phyloP scores from a whole-genome alignment of 352 stramenopile species.

The Phytophthora cactorum region DNA sequence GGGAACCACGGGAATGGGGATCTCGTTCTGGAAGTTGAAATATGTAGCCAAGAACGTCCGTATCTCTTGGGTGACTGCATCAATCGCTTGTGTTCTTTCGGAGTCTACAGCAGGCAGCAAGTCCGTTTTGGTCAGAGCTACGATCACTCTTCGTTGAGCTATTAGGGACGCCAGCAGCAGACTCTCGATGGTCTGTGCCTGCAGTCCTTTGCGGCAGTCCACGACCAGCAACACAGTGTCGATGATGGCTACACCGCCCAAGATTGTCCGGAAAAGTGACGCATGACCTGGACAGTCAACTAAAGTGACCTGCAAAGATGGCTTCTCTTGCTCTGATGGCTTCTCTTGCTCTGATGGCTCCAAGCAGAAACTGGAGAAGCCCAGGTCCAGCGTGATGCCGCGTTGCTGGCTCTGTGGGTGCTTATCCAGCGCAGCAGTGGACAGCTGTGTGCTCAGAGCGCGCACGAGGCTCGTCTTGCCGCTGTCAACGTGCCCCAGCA shows the following conservation, averaged over 20 bases:
- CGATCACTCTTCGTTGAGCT: slow-evolving; percentile 89
- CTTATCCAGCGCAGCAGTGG: slow-evolving; percentile 98
- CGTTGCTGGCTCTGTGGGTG: slow-evolving; percentile 95
- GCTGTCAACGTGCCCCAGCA: slow-evolving; percentile 98
- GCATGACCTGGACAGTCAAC: slow-evolving; percentile 97
- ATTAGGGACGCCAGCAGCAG: slow-evolving; percentile 96
- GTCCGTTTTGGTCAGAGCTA: slow-evolving; percentile 98
- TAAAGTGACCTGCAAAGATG: slow-evolving; percentile 93
- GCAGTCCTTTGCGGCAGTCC: slow-evolving; percentile 96
- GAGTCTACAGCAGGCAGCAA: slow-evolving; percentile 65
- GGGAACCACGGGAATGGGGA: slow-evolving; percentile 75
- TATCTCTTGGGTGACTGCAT: slow-evolving; percentile 76
- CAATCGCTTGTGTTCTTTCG: slow-evolving; percentile 51
- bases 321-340: slow-evolving; percentile 6
- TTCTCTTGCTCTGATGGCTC: slow-evolving; percentile 25
- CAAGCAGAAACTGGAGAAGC: slow-evolving; percentile 97
- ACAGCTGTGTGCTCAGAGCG: slow-evolving; percentile 96
- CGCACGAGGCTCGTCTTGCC: slow-evolving; percentile 98
- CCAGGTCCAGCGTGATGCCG: slow-evolving; percentile 99
- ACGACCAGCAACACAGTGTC: slow-evolving; percentile 98
- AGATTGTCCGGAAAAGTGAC: slow-evolving; percentile 99
- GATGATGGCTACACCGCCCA: slow-evolving; percentile 99
- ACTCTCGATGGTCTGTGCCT: slow-evolving; percentile 99
- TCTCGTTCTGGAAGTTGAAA: slow-evolving; percentile 23
- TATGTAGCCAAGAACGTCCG: slow-evolving; percentile 33